Base-by-base conservation (phyloP, 495 filamentous ascomycete species). In the Annulohypoxylon stygium region DNA sequence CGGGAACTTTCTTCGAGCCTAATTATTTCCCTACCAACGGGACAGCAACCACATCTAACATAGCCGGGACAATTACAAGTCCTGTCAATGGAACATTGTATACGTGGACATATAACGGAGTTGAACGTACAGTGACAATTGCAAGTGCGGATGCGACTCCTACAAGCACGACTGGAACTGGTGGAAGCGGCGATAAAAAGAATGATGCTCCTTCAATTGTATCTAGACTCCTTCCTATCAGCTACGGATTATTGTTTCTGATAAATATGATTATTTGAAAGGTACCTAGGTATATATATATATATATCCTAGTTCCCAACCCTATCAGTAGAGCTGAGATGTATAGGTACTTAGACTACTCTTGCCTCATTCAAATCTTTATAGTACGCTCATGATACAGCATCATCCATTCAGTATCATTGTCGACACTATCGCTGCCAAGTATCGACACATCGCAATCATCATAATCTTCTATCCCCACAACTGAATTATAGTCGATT, bases 351-450 rank as follows among this genome's bases (percentile, higher is more conserved):
- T 6, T 36, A 36, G 12, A 41, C 37, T 14, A 41, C 37, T 41
- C 37, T 41, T 41, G 11, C 37, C 3, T 11, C 3, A 12, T 14
- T 41, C 37, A 41, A 11, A 41, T 41, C 11, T 41, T 41, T 11
- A 41, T 41, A 41, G 37, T 41, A 8, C 37, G 7, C 12, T 41
- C 37, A 41, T 41, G 37, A 41, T 41, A 41, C 1, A 41, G 37
- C 45, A 48, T 48, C 45, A 18, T 48, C 45, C 45, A 48, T 48
- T 48, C 45, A 16, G 45, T 23, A 48, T 48, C 45, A 10, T 48
- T 14, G 2, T 48, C 14, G 18, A 20, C 10, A 23, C 16, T 48
- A 2, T 48, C 45, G 14, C 20, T 10, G 9, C 14, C 18, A 18
- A 23, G 10, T 18, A 48, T 9, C 4, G 45, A 23, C 16, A 23